Evolutionary conservation across 2,329 filamentous ascomycete species (phyloP).

Genomic region (Pseudogymnoascus destructans): DNA sequence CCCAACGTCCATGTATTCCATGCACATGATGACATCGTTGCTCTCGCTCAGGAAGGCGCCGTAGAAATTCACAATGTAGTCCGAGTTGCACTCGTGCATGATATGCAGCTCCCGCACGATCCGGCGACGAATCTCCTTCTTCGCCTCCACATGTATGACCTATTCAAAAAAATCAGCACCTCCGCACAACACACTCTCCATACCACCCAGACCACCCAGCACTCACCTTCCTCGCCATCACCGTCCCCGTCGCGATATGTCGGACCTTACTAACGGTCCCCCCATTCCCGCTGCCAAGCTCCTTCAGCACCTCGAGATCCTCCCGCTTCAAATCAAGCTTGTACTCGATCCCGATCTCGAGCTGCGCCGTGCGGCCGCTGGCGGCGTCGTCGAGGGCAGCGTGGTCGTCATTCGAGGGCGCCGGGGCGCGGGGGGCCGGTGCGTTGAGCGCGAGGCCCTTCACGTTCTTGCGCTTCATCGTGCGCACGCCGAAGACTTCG

Average conservation of each 20-base stretch:
- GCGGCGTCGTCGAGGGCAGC: conserved; percentile 38
- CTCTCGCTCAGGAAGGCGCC: conserved; percentile 94
- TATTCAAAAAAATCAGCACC: conserved; percentile 27
- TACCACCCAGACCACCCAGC: background rate
- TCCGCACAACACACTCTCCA: background rate
- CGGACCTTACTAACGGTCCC: conserved; percentile 97
- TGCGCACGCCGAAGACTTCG: conserved; percentile 51
- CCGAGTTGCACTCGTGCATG: conserved; percentile 94
- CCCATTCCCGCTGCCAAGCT: conserved; percentile 90
- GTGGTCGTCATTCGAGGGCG: conserved; percentile 48
- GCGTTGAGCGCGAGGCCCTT: conserved; percentile 85
- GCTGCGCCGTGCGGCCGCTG: conserved; percentile 45
- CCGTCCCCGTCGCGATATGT: conserved; percentile 84
- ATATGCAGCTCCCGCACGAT: conserved; percentile 96
- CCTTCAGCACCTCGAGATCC: conserved; percentile 84
- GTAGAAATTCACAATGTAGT: conserved; percentile 96
- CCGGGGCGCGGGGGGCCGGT: conserved; percentile 56
- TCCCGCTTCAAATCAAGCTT: conserved; percentile 83
- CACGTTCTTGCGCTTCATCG: conserved; percentile 98
- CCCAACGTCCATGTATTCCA: conserved; percentile 99
- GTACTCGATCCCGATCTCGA: conserved; percentile 97
- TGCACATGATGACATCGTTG: conserved; percentile 98
- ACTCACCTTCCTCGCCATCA: conserved; percentile 91
- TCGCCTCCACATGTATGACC: conserved; percentile 97
- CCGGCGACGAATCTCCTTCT: conserved; percentile 90